A percentile compares a stretch with the other conserved stretches of the same genome.
phyloP scores from a whole-genome alignment of 2,329 filamentous ascomycete species.

The Emericellopsis cladophorae region DNA sequence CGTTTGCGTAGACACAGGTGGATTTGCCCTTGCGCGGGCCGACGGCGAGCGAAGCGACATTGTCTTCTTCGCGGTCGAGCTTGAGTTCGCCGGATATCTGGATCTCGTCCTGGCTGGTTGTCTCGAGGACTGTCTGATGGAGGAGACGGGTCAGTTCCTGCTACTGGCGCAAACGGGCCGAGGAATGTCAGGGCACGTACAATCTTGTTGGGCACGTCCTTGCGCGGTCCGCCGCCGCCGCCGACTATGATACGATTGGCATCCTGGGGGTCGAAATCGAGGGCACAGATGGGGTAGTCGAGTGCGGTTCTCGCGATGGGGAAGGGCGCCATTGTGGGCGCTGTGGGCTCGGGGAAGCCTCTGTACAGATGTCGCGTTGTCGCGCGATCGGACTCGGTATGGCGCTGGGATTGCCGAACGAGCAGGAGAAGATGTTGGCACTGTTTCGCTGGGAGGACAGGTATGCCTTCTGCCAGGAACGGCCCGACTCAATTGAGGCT shows the following conservation, averaged over 20 bases:
- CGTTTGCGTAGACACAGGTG: conserved; percentile 54
- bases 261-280: conserved; percentile 78
- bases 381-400: too few species aligned
- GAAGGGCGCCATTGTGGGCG: conserved; percentile 23
- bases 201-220: conserved; percentile 79
- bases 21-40: conserved; percentile 45
- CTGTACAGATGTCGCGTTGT: too few species aligned
- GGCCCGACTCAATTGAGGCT: too few species aligned
- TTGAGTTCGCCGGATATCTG: conserved; percentile 59
- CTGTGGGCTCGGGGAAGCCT: too few species aligned
- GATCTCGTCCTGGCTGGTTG: conserved; percentile 50
- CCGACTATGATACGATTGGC: conserved; percentile 66
- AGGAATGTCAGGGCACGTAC: conserved; percentile 29
- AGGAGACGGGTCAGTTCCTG: conserved; percentile 4
- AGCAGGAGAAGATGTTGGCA: too few species aligned
- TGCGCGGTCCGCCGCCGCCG: conserved; percentile 74
- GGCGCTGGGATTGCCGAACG: too few species aligned
- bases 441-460: too few species aligned
- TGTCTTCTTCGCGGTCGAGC: conserved; percentile 76
- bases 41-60: conserved; percentile 68
- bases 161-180: neutral
- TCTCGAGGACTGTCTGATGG: conserved; percentile 55
- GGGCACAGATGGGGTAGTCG: conserved; percentile 74
- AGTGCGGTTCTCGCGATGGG: conserved; percentile 51
- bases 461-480: too few species aligned